Evolutionary conservation across 306 rosid species (phyloP), one percentile per base, ranked within the genome.

Genomic region (Cicer arietinum): DNA sequence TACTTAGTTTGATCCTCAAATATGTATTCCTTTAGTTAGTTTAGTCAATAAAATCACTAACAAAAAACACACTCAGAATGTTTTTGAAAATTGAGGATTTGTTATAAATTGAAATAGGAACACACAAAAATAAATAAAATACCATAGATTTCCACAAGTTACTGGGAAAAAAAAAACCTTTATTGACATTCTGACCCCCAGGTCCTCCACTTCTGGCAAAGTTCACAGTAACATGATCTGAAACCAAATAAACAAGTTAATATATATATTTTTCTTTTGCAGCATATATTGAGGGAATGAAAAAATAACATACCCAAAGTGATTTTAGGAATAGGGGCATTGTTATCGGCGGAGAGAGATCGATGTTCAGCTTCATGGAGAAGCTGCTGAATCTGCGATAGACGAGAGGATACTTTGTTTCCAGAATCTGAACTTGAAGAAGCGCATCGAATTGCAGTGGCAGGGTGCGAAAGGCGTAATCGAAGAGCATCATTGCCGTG

Each of bases 161-260:
- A 25, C 35, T 25, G 5, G 39, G 37, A 7, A 73, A 45, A 77
- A 17, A 84, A 57, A 2, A 69, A 89, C 97, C 96, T 88, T 94
- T 91, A 81, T 91, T 94, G 10, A 94, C 97, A 82, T 90, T 94
- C 85, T 94, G 98, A 56, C 98, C 98, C 41, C 98, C 97, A 64
- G 98, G 97, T 12, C 98, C 98, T 51, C 98, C 97, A 69, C 98
- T 94, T 87, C 98, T 87, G 2, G 96, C 96, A 87, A 90, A 94
- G 67, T 43, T 87, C 65, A 94, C 92, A 37, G 82, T 84, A 22
- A 94, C 98, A 59, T 88, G 88, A 67, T 94, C 98, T 94, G 77
- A 60, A 84, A 56, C 52, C 16, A 30, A 51, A 51, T 7, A 25
- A 22, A 43, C 7, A 12, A 51, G 14, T 2, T 3, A 22, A 22